Conservation (phyloP, 1,284 basidiomycete species). For the Microbotryum saponariae region DNA sequence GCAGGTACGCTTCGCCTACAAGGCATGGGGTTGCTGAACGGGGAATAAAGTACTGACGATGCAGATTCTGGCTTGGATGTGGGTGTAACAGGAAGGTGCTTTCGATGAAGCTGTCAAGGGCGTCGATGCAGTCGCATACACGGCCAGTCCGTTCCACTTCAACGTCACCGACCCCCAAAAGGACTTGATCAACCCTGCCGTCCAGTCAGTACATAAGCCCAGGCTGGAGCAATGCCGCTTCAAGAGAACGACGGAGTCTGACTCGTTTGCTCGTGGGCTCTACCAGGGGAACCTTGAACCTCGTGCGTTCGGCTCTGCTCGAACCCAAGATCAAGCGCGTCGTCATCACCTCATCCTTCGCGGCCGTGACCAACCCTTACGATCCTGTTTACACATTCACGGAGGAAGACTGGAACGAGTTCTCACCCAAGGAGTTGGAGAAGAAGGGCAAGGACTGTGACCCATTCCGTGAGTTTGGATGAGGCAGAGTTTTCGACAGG, state of each 20-base stretch:
- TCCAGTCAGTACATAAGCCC: conserved; percentile 30
- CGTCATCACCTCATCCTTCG: conserved; percentile 46
- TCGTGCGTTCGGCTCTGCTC: conserved; percentile 41
- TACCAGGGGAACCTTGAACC: conserved; percentile 41
- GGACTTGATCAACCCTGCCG: conserved; percentile 45
- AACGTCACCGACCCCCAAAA: conserved; percentile 35
- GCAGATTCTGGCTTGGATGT: no score
- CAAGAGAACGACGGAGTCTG: no score
- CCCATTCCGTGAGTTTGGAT: conserved; percentile 3
- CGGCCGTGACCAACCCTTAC: conserved; percentile 33
- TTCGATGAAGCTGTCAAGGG: conserved; percentile 45
- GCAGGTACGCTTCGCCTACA: conserved; percentile 16
- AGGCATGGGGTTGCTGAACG: no score
- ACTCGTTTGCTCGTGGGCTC: no score
- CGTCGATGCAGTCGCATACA: conserved; percentile 39
- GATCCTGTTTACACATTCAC: conserved; percentile 29
- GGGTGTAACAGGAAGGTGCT: conserved; percentile 34
- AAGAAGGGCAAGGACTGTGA: conserved; percentile 31
- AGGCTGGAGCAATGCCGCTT: no score
- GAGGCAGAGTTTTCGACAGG: background rate
- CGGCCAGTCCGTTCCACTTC: conserved; percentile 39
- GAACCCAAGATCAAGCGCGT: conserved; percentile 42
- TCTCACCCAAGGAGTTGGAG: conserved; percentile 28
- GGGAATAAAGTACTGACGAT: no score
- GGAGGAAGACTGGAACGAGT: conserved; percentile 35